Conservation (phyloP, 164 flowering plant genomes). For the Piper longum region DNA sequence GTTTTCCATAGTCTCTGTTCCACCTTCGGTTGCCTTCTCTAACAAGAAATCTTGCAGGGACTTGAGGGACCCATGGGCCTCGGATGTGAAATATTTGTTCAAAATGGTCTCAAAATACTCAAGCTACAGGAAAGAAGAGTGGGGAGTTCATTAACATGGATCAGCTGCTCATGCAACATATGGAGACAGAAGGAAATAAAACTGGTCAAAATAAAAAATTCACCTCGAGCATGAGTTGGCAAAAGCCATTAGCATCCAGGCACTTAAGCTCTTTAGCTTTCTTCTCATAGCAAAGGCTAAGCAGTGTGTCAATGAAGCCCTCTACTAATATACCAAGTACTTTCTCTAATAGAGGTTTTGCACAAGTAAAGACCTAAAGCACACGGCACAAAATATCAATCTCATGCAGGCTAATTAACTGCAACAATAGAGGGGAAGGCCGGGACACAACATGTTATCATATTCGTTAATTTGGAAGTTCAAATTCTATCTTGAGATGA, state of each 20-base stretch:
- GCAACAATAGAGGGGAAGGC: background rate
- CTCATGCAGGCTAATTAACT: background rate
- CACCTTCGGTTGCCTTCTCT: slow-evolving; percentile 81
- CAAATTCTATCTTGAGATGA: background rate
- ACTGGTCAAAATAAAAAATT: background rate
- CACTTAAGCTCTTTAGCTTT: slow-evolving; percentile 51
- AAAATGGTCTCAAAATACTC: slow-evolving; percentile 89
- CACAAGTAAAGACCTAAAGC: slow-evolving; percentile 83
- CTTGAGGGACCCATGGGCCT: slow-evolving; percentile 76
- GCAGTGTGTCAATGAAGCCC: slow-evolving; percentile 89
- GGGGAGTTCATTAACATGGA: too few species aligned
- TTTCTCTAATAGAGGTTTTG: slow-evolving; percentile 80
- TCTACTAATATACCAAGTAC: slow-evolving; percentile 88
- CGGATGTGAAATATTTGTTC: slow-evolving; percentile 69
- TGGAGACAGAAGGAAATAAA: background rate
- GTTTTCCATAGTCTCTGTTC: slow-evolving; percentile 48
- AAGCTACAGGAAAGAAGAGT: slow-evolving; percentile 41
- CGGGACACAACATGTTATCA: background rate
- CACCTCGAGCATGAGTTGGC: slow-evolving; percentile 99
- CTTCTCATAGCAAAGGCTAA: slow-evolving; percentile 72
- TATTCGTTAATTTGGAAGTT: background rate
- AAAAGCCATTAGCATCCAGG: slow-evolving; percentile 92
- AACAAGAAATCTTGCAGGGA: slow-evolving; percentile 69
- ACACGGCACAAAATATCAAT: background rate
- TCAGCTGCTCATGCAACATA: background rate